phyloP scores from a whole-genome alignment of 1,139 yeast species.

The Taphrina populina region DNA sequence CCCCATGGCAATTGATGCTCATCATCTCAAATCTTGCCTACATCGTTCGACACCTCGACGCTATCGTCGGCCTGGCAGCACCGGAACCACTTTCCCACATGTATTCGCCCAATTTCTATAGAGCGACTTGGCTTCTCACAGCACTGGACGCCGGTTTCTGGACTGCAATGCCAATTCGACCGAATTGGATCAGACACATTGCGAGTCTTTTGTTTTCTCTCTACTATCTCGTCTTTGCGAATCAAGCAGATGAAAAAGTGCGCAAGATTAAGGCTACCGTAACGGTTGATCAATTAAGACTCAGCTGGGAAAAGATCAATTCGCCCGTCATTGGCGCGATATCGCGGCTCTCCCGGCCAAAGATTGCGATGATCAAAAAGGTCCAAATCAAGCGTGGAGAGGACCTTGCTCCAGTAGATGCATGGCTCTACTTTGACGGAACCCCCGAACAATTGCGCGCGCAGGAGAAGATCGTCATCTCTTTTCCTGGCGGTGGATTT shows the following conservation, averaged over 20 bases:
- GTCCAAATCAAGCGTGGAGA: constrained; percentile 37
- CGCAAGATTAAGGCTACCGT: constrained; percentile 39
- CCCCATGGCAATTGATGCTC: constrained; percentile 42
- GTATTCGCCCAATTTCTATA: constrained; percentile 39
- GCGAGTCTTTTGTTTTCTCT: constrained; percentile 40
- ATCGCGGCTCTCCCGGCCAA: constrained; percentile 37
- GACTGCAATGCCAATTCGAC: constrained; percentile 42
- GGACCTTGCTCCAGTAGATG: constrained; percentile 34
- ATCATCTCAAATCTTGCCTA: constrained; percentile 40
- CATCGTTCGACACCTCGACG: constrained; percentile 41
- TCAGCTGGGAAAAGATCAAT: constrained; percentile 41
- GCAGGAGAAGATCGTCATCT: constrained; percentile 38
- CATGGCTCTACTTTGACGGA: constrained; percentile 40
- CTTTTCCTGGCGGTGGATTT: constrained; percentile 42
- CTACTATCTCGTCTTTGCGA: constrained; percentile 41
- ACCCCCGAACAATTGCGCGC: constrained; percentile 36
- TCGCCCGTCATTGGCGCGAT: constrained; percentile 39
- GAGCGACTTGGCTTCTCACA: constrained; percentile 41
- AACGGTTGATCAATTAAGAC: constrained; percentile 40
- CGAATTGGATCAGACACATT: constrained; percentile 39
- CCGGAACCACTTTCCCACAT: constrained; percentile 41
- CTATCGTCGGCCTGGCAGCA: constrained; percentile 39
- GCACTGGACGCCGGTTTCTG: constrained; percentile 43
- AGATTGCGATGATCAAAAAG: constrained; percentile 33
- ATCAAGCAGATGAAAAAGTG: constrained; percentile 41